Evolutionary conservation across 225 moss, liverwort and hornwort species (phyloP).

Genomic region (Pseudoscleropodium purum): DNA sequence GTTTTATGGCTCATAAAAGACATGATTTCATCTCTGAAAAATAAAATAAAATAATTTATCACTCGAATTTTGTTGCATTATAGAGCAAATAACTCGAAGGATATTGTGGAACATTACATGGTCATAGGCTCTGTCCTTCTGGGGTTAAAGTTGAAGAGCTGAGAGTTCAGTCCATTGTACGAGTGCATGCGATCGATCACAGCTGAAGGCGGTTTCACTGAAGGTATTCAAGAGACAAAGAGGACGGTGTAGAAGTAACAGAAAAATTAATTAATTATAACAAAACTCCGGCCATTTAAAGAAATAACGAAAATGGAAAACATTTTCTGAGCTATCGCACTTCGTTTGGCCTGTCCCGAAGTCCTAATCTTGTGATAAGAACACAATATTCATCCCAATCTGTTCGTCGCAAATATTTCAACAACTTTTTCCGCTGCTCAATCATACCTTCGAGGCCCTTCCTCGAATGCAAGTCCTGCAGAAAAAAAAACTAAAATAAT

Average conservation of each 20-base stretch:
- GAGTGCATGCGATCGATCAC: neutral
- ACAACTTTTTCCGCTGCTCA: slow-evolving; percentile 64
- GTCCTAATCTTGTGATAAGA: slow-evolving; percentile 76
- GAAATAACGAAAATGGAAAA: neutral
- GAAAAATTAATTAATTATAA: neutral
- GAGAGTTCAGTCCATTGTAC: neutral
- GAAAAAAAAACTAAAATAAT: neutral
- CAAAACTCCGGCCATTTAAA: neutral
- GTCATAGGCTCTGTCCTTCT: neutral
- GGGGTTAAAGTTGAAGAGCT: too few species aligned
- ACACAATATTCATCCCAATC: slow-evolving; percentile 93
- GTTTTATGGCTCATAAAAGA: neutral
- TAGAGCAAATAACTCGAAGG: neutral
- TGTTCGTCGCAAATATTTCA: slow-evolving; percentile 81
- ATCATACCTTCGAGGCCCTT: slow-evolving; percentile 80
- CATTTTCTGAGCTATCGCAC: slow-evolving; percentile 14
- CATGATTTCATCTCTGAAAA: neutral
- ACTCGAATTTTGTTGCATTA: neutral
- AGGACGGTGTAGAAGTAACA: neutral
- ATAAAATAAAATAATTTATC: neutral
- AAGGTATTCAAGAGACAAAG: neutral
- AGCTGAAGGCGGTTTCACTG: neutral
- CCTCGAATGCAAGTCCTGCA: slow-evolving; percentile 80
- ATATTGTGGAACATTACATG: neutral
- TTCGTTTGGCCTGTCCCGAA: slow-evolving; percentile 75